Percentiles rank a stretch among this genome's conserved stretches.
Evolutionary conservation across 305 asterid genomes (phyloP).

Genomic region (Coffea humblotiana): DNA sequence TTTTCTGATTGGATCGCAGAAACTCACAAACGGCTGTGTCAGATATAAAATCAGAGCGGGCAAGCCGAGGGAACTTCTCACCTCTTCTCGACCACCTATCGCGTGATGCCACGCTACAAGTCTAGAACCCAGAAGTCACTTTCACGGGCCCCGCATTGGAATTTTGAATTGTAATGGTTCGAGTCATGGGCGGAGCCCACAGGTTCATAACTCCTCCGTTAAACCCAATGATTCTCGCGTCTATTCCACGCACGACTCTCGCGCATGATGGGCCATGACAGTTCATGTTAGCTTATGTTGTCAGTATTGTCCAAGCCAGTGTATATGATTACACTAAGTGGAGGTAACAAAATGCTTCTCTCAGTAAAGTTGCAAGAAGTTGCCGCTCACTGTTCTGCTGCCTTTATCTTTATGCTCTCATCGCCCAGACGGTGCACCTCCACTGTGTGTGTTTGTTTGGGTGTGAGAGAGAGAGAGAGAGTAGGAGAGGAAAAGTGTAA

Average conservation of each 20-base stretch:
- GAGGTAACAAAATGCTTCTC: conserved; percentile 3
- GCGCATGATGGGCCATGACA: background rate
- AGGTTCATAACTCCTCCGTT: background rate
- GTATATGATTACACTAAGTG: conserved; percentile 4
- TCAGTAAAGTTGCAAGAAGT: background rate
- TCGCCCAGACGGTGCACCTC: background rate
- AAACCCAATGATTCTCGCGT: background rate
- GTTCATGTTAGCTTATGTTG: background rate
- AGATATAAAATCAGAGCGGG: conserved; percentile 6
- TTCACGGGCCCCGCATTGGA: background rate
- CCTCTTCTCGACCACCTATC: background rate
- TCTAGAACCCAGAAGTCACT: background rate
- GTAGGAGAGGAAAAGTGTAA: background rate
- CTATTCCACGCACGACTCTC: background rate
- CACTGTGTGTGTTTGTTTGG: background rate
- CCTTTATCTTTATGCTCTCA: background rate
- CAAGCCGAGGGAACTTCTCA: conserved; percentile 4
- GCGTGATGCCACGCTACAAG: conserved; percentile 10
- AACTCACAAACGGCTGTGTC: conserved; percentile 7
- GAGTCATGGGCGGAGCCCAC: background rate
- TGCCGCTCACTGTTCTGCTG: conserved; percentile 4
- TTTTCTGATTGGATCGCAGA: conserved; percentile 16
- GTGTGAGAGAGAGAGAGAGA: background rate
- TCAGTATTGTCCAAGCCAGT: background rate
- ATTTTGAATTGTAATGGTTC: background rate